Percentiles rank a stretch among this genome's conserved stretches.
Evolutionary conservation across 2,329 filamentous ascomycete genomes (phyloP).

Genomic region (Fusarium pseudocircinatum): DNA sequence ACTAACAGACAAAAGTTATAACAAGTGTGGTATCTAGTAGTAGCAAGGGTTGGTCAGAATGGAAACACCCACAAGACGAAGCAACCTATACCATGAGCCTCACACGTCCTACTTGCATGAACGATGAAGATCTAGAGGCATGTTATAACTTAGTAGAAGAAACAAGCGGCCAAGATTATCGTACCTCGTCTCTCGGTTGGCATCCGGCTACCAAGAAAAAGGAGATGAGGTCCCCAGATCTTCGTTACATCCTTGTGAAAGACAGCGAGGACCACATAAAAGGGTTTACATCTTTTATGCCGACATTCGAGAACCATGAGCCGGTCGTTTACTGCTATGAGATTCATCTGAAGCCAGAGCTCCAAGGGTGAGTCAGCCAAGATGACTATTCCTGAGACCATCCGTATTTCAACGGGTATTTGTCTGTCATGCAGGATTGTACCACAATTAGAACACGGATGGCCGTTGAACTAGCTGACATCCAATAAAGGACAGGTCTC

Average conservation of each 20-base stretch:
- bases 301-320: slow-evolving; percentile 72
- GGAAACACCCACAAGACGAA: slow-evolving; percentile 61
- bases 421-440: neutral
- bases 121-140: slow-evolving; percentile 56
- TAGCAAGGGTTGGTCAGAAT: slow-evolving; percentile 51
- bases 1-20: neutral
- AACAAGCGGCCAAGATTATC: slow-evolving; percentile 73
- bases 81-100: slow-evolving; percentile 57
- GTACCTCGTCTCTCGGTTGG: slow-evolving; percentile 71
- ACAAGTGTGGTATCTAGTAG: slow-evolving; percentile 9
- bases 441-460: neutral
- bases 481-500: slow-evolving; percentile 65
- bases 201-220: slow-evolving; percentile 65
- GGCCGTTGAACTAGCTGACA: slow-evolving; percentile 13
- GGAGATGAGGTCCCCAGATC: slow-evolving; percentile 74
- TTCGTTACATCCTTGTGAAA: slow-evolving; percentile 74
- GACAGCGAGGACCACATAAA: slow-evolving; percentile 47
- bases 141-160: slow-evolving; percentile 68
- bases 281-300: slow-evolving; percentile 75
- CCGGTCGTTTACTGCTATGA: slow-evolving; percentile 83
- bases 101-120: slow-evolving; percentile 51
- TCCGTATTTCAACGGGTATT: slow-evolving; percentile 4
- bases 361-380: slow-evolving; percentile 60
- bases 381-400: neutral
- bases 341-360: slow-evolving; percentile 69